A percentile compares a stretch with the other conserved stretches of the same genome.
phyloP scores from a whole-genome alignment of 2,329 filamentous ascomycete genomes.

The Fusarium sp. region DNA sequence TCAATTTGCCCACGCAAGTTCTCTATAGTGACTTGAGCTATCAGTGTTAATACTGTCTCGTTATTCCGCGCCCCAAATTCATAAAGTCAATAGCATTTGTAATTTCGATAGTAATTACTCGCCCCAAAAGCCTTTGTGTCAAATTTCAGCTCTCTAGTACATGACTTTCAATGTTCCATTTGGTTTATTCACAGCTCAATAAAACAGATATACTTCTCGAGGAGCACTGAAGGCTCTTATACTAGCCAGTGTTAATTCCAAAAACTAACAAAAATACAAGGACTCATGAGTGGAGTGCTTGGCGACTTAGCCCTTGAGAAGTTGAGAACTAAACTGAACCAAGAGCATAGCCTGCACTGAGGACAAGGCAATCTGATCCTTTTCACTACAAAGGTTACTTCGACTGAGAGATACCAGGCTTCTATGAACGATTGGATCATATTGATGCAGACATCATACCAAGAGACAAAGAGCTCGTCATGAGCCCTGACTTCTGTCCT shows the following conservation, averaged over 20 bases:
- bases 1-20: rapidly evolving
- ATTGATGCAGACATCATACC: rapidly evolving
- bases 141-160: neutral
- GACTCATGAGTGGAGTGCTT: neutral
- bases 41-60: rapidly evolving
- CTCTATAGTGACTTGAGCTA: rapidly evolving
- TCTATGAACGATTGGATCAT: neutral
- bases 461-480: neutral
- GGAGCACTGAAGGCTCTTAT: rapidly evolving
- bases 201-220: rapidly evolving
- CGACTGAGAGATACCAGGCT: rapidly evolving
- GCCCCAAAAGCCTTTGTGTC: rapidly evolving
- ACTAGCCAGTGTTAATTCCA: rapidly evolving
- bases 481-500: neutral
- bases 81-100: rapidly evolving
- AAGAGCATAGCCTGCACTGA: neutral
- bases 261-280: rapidly evolving
- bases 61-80: rapidly evolving
- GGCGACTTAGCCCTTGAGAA: neutral
- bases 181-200: neutral
- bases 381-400: rapidly evolving
- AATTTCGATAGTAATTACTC: rapidly evolving
- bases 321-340: neutral
- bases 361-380: neutral
- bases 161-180: rapidly evolving